Conservation (phyloP, 2,329 filamentous ascomycete species). For the Fusarium hostae region DNA sequence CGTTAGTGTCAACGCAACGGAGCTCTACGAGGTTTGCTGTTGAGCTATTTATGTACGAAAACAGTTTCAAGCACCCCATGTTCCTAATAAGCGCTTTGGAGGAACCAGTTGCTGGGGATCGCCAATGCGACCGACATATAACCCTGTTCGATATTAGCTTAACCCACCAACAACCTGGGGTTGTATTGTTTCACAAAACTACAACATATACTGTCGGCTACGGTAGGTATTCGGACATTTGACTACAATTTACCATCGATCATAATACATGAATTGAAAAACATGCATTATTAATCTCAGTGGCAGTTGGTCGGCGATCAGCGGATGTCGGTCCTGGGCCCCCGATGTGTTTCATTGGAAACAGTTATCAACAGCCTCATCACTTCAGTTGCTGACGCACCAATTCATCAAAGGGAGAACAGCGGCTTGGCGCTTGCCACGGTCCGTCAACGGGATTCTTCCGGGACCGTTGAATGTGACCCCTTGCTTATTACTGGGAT, state of each 20-base stretch:
- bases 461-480: conserved; percentile 28
- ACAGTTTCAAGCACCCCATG: conserved; percentile 24
- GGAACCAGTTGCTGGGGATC: conserved; percentile 19
- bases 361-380: background rate
- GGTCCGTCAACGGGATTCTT: conserved; percentile 27
- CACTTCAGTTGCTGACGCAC: background rate
- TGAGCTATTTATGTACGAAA: conserved; percentile 1
- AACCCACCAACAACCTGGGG: conserved; percentile 25
- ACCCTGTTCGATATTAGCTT: conserved; percentile 29
- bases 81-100: conserved; percentile 40
- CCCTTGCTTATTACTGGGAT: conserved; percentile 33
- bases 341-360: background rate
- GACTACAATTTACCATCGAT: background rate
- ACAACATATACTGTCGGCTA: background rate
- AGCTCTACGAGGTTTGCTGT: background rate
- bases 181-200: conserved; percentile 22
- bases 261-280: conserved; percentile 6
- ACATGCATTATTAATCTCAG: background rate
- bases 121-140: conserved; percentile 31
- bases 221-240: background rate
- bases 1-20: conserved; percentile 2
- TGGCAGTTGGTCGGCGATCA: background rate
- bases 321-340: conserved; percentile 6
- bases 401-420: conserved; percentile 23
- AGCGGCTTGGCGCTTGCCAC: conserved; percentile 23